These are phyloP conservation scores for Pistacia integerrima DNA, from an alignment of 345 rosid species.

Conservation along the genomic window DNA sequence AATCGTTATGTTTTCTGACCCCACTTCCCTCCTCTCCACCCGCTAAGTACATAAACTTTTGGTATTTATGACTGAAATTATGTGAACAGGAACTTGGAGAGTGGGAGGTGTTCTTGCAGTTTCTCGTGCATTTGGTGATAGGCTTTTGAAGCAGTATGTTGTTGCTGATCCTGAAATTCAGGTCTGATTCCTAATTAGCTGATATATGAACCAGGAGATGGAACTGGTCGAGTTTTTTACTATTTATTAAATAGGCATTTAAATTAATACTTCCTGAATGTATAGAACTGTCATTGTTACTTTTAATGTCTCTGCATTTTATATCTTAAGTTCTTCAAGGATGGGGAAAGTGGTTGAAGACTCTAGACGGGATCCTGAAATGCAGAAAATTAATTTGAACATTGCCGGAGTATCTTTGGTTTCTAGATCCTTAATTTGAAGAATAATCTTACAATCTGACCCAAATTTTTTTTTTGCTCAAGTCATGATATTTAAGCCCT, in stretches of 20 bases:
- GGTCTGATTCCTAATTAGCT: conserved; percentile 36
- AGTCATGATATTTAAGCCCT: background rate
- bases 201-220: background rate
- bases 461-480: background rate
- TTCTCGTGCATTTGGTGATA: conserved; percentile 99
- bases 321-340: background rate
- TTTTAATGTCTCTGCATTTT: background rate
- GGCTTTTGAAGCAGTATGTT: conserved; percentile 95
- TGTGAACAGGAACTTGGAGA: conserved; percentile 88
- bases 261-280: background rate
- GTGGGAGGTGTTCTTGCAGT: conserved; percentile 99
- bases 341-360: background rate
- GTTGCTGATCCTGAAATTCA: conserved; percentile 99
- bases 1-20: background rate
- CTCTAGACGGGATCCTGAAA: background rate
- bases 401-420: background rate
- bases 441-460: background rate
- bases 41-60: background rate
- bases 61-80: conserved; percentile 12
- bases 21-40: background rate
- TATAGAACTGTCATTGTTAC: background rate
- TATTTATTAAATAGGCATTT: background rate
- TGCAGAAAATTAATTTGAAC: background rate
- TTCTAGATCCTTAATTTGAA: background rate
- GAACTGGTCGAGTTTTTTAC: background rate